Evolutionary conservation across 768 basidiomycete species (phyloP).

Genomic region (Suillus tomentosus): DNA sequence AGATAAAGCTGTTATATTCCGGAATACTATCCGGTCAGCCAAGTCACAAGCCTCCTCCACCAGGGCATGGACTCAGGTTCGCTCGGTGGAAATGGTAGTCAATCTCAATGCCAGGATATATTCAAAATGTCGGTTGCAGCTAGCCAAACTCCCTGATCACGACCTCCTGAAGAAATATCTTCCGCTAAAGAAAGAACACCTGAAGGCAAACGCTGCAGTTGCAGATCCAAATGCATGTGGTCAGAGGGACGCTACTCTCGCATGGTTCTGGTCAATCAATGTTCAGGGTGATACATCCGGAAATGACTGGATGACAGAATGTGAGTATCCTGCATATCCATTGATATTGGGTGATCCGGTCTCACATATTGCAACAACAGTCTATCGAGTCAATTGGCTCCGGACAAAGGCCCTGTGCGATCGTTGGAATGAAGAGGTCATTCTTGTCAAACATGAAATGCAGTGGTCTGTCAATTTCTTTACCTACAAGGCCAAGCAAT

Average conservation of each 20-base stretch:
- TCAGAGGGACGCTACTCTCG: not conserved
- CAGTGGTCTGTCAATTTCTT: not conserved
- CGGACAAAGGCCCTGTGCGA: constrained; percentile 5
- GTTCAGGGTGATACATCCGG: not conserved
- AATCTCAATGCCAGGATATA: constrained; percentile 6
- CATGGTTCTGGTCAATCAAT: constrained; percentile 17
- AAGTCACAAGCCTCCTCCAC: not conserved
- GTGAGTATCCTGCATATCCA: not conserved
- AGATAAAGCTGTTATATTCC: constrained; percentile 16
- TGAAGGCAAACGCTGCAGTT: constrained; percentile 3
- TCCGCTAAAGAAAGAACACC: not conserved
- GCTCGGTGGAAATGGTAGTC: not conserved
- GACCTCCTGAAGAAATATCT: not conserved
- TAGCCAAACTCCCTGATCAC: not conserved
- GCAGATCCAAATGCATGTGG: constrained; percentile 8
- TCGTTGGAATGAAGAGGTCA: constrained; percentile 12
- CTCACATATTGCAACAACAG: constrained; percentile 1
- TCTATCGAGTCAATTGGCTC: constrained; percentile 16
- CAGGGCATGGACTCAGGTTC: constrained; percentile 5
- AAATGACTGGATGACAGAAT: constrained; percentile 16
- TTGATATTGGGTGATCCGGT: not conserved
- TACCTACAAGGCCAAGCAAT: not conserved
- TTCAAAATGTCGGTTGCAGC: too few species aligned
- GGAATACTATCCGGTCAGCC: constrained; percentile 2
- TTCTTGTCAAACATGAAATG: not conserved